Percentiles rank a stretch among this genome's conserved stretches.
Evolutionary conservation across 2,329 filamentous ascomycete species (phyloP).

Genomic region (Xylaria sp.): DNA sequence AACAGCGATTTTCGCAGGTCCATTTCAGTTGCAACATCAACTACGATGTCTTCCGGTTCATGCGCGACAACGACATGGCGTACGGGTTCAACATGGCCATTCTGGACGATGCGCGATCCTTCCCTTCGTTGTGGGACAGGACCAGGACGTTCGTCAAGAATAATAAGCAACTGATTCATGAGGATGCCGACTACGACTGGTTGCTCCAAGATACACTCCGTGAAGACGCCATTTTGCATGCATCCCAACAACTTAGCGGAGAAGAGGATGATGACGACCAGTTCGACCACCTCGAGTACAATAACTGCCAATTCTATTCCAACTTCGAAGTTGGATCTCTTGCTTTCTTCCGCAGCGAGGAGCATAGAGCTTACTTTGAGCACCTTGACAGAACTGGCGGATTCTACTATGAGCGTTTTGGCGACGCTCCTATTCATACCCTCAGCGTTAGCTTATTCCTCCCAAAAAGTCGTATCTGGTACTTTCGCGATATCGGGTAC

Average conservation of each 20-base stretch:
- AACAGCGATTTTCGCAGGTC: conserved; percentile 54
- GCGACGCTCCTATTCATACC: conserved; percentile 64
- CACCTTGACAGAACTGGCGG: conserved; percentile 61
- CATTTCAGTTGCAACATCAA: conserved; percentile 71
- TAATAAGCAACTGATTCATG: conserved; percentile 58
- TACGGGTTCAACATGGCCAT: conserved; percentile 73
- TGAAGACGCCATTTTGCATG: conserved; percentile 18
- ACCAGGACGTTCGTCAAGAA: conserved; percentile 60
- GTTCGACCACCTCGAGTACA: conserved; percentile 56
- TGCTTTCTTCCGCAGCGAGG: conserved; percentile 61
- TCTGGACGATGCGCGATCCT: conserved; percentile 57
- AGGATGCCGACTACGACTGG: conserved; percentile 63
- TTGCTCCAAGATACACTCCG: conserved; percentile 53
- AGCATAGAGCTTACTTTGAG: conserved; percentile 61
- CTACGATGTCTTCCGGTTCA: conserved; percentile 88
- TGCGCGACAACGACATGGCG: conserved; percentile 84
- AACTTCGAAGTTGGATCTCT: conserved; percentile 67
- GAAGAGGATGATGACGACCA: conserved; percentile 30
- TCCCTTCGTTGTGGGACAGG: conserved; percentile 58
- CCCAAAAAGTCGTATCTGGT: conserved; percentile 63
- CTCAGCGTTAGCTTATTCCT: conserved; percentile 65
- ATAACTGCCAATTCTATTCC: conserved; percentile 62
- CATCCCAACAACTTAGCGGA: conserved; percentile 6
- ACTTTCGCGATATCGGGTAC: conserved; percentile 60
- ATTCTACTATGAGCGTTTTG: conserved; percentile 60